phyloP scores from a whole-genome alignment of 768 basidiomycete genomes.

The Lactarius evosmus region DNA sequence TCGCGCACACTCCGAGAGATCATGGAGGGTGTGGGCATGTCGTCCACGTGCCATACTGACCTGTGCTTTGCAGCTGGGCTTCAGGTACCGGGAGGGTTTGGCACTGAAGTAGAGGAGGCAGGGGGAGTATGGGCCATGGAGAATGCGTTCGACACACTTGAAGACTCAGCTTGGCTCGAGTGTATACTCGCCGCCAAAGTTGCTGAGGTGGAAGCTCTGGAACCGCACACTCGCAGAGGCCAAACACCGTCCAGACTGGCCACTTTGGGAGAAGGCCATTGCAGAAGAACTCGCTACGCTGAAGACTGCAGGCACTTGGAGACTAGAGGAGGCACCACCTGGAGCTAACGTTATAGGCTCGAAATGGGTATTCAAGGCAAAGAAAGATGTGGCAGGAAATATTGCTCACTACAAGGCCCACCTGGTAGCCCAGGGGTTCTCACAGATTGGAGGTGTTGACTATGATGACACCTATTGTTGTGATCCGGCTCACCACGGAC shows the following conservation, averaged over 20 bases:
- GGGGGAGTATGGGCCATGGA: background rate
- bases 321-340: slow-evolving; percentile 19
- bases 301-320: slow-evolving; percentile 34
- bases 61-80: background rate
- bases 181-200: background rate
- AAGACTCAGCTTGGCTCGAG: background rate
- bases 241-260: slow-evolving; percentile 30
- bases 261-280: slow-evolving; percentile 31
- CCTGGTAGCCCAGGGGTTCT: slow-evolving; percentile 44
- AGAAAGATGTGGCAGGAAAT: slow-evolving; percentile 37
- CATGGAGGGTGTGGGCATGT: background rate
- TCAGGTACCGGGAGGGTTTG: background rate
- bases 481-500: too few relatives aligned
- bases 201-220: background rate
- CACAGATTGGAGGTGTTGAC: slow-evolving; percentile 41
- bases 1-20: background rate
- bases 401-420: slow-evolving; percentile 38
- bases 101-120: background rate
- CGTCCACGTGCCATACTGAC: background rate
- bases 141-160: background rate
- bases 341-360: slow-evolving; percentile 11
- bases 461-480: too few relatives aligned
- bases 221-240: slow-evolving; percentile 28
- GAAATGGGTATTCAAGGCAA: slow-evolving; percentile 44
- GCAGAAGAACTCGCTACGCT: slow-evolving; percentile 28